phyloP scores from a whole-genome alignment of 2,329 filamentous ascomycete genomes.

The Phialophora tarda region DNA sequence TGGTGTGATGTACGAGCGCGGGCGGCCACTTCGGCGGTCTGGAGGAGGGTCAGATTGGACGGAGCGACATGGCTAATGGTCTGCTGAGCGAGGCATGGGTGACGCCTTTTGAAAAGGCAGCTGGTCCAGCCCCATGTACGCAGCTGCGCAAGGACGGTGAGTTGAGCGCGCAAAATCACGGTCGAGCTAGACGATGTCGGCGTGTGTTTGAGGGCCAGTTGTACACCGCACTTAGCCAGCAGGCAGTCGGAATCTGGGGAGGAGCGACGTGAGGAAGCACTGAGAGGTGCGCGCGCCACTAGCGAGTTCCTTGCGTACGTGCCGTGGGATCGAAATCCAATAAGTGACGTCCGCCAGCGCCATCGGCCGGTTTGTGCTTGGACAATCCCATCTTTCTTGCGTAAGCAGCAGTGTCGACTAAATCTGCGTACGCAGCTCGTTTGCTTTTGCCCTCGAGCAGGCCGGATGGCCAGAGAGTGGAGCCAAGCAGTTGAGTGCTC shows the following conservation, averaged over 20 bases:
- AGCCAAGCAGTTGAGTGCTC: background rate
- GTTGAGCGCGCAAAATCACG: background rate
- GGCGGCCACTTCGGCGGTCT: background rate
- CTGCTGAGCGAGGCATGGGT: background rate
- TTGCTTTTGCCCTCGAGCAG: background rate
- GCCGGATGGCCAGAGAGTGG: background rate
- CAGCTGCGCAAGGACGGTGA: background rate
- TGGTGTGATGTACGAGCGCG: background rate
- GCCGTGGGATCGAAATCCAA: background rate
- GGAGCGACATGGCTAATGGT: background rate
- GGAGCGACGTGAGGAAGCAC: background rate
- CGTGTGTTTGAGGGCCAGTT: background rate
- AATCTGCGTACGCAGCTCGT: background rate
- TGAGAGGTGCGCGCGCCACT: background rate
- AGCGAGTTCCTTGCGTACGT: background rate
- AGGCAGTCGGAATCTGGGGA: background rate
- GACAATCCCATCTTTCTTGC: background rate
- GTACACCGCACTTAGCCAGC: background rate
- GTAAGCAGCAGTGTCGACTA: background rate
- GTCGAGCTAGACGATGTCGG: background rate
- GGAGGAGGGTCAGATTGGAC: background rate
- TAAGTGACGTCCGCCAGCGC: background rate
- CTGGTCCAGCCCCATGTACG: background rate
- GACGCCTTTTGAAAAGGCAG: conserved; percentile 1
- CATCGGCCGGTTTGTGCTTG: background rate